Percentiles rank a stretch among this genome's conserved stretches.
phyloP scores from a whole-genome alignment of 441 rosid genomes.

The Eruca vesicaria region DNA sequence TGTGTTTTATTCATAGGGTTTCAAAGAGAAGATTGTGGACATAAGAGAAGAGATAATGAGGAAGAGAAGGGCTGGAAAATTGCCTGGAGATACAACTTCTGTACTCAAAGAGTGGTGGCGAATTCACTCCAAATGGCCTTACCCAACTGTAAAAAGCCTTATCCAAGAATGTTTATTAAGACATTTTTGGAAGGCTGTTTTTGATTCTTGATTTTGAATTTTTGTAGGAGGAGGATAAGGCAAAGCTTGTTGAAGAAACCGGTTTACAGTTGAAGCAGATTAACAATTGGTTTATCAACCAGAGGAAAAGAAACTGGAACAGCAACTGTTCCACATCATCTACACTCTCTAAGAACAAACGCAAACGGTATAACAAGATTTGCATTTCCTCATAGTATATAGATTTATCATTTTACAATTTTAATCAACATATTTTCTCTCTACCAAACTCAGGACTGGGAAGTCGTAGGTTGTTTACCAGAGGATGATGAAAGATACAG shows the following conservation, averaged over 20 bases:
- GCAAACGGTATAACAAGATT: conserved; percentile 62
- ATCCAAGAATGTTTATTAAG: not conserved
- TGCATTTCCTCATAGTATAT: not conserved
- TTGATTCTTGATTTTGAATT: not conserved
- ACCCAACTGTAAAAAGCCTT: conserved; percentile 72
- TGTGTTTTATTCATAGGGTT: too few species aligned
- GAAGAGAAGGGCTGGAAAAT: conserved; percentile 95
- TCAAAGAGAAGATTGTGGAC: conserved; percentile 92
- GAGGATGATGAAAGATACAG: conserved; percentile 1
- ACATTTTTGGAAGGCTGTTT: not conserved
- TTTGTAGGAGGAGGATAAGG: conserved; percentile 90
- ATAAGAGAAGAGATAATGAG: conserved; percentile 97
- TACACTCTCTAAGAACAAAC: conserved; percentile 74
- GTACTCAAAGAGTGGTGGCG: conserved; percentile 95
- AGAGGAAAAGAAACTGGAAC: conserved; percentile 97
- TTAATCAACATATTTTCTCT: not conserved
- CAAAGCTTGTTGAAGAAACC: conserved; percentile 88
- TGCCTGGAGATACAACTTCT: conserved; percentile 96
- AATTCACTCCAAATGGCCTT: conserved; percentile 93
- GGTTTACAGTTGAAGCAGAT: conserved; percentile 95
- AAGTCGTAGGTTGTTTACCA: conserved; percentile 20
- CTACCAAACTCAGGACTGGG: conserved; percentile 19
- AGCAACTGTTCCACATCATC: conserved; percentile 76
- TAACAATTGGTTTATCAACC: conserved; percentile 97
- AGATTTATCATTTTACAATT: not conserved